Evolutionary conservation across 805 yeast species (phyloP), one percentile per base, ranked within the genome.

Genomic region (Candida boleticola): DNA sequence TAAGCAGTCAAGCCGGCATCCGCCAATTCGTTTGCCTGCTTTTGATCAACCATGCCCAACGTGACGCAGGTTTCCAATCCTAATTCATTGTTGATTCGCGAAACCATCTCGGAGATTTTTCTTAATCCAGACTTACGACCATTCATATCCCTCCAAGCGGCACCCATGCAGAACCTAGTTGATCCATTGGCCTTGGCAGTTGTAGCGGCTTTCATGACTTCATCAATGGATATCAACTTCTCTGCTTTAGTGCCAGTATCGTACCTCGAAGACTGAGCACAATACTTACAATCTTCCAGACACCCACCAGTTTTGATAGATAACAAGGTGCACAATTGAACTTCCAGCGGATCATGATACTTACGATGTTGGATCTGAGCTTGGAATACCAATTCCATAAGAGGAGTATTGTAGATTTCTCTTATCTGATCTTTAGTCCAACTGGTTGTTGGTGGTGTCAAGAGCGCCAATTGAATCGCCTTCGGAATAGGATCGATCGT

Each of bases 141-240:
- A 37, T 68, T 67, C 93, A 85, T 85, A 47, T 84, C 92, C 58
- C 93, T 74, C 93, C 92, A 86, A 2, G 93, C 93, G 9, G 92
- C 88, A 36, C 93, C 93, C 81, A 85, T 77, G 57, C 93, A 85
- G 56, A 85, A 85, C 49, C 93, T 69, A 0, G 93, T 85, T 1
- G 85, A 75, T 0, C 92, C 92, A 49, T 84, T 83, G 4, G 52
- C 65, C 51, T 82, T 81, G 10, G 93, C 90, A 39, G 71, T 73
- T 41, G 62, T 65, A 1, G 93, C 93, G 25, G 79, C 82, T 39
- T 64, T 69, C 50, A 82, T 60, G 1, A 85, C 90, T n/a, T 71
- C 71, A 4, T 83, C 89, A 9, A 83, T 55, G 20, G 70, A 62
- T 11, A 84, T 71, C 64, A 84, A 61, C 53, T 79, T 80, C 44